These are phyloP conservation scores for Serendipita sp. DNA, from an alignment of 768 basidiomycete genomes.

Conservation along the genomic window DNA sequence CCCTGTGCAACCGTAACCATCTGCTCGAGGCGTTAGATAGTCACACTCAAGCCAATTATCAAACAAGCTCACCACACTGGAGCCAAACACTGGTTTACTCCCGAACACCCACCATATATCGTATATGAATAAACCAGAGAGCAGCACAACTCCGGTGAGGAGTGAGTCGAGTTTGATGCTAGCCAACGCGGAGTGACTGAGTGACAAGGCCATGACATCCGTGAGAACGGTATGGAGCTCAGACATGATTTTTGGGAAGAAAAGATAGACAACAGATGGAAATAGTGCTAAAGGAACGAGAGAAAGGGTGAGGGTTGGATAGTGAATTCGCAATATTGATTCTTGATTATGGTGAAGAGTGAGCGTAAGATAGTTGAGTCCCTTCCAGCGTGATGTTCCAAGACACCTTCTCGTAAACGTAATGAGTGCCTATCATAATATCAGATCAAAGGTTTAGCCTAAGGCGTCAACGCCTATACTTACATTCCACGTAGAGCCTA, in stretches of 20 bases:
- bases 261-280: constrained; percentile 49
- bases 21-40: constrained; percentile 21
- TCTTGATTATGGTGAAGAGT: constrained; percentile 9
- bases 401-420: constrained; percentile 5
- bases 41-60: not conserved
- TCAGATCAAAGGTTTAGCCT: constrained; percentile 38
- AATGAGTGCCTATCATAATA: constrained; percentile 20
- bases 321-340: not conserved
- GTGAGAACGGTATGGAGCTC: constrained; percentile 56
- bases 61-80: constrained; percentile 46
- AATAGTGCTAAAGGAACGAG: constrained; percentile 42
- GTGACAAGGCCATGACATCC: constrained; percentile 55
- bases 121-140: constrained; percentile 77
- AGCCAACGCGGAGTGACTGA: constrained; percentile 63
- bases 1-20: constrained; percentile 88
- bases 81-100: constrained; percentile 37
- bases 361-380: constrained; percentile 12
- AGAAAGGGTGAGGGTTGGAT: constrained; percentile 8
- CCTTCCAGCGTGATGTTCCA: constrained; percentile 15
- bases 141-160: constrained; percentile 63
- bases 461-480: constrained; percentile 12
- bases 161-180: constrained; percentile 80
- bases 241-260: constrained; percentile 19
- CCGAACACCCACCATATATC: constrained; percentile 79
- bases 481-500: constrained; percentile 20